A percentile compares a stretch with the other conserved stretches of the same genome.
phyloP scores from a whole-genome alignment of 768 basidiomycete species.

The Podaxis rugospora region DNA sequence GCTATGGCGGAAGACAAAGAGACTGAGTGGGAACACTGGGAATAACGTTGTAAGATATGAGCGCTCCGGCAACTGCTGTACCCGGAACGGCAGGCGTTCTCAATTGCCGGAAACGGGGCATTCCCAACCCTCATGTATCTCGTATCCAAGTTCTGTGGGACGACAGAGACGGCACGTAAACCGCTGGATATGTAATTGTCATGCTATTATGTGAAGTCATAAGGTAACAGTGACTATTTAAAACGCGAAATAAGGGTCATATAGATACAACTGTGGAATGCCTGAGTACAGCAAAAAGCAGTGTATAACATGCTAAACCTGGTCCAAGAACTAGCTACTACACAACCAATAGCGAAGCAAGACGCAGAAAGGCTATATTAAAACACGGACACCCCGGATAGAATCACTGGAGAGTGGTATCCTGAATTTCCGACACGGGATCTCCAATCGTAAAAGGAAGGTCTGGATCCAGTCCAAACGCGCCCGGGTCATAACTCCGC shows the following conservation, averaged over 20 bases:
- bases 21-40: neutral
- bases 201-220: neutral
- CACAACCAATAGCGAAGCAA: slow-evolving; percentile 2
- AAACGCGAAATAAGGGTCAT: neutral
- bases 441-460: slow-evolving; percentile 63
- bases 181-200: neutral
- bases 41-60: neutral
- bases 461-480: slow-evolving; percentile 76
- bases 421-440: slow-evolving; percentile 31
- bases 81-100: neutral
- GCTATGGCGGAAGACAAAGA: neutral
- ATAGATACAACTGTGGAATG: slow-evolving; percentile 4
- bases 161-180: no score
- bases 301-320: neutral
- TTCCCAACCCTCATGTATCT: neutral
- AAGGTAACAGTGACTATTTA: neutral
- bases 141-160: neutral
- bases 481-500: slow-evolving; percentile 67
- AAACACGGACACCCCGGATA: neutral
- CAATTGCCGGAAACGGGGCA: neutral
- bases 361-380: slow-evolving; percentile 7
- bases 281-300: neutral
- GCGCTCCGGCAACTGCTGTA: neutral
- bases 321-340: slow-evolving; percentile 6
- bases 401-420: slow-evolving; percentile 22